A percentile compares a stretch with the other conserved stretches of the same genome.
phyloP scores from a whole-genome alignment of 257 asterid genomes.

The Solanum sitiens region DNA sequence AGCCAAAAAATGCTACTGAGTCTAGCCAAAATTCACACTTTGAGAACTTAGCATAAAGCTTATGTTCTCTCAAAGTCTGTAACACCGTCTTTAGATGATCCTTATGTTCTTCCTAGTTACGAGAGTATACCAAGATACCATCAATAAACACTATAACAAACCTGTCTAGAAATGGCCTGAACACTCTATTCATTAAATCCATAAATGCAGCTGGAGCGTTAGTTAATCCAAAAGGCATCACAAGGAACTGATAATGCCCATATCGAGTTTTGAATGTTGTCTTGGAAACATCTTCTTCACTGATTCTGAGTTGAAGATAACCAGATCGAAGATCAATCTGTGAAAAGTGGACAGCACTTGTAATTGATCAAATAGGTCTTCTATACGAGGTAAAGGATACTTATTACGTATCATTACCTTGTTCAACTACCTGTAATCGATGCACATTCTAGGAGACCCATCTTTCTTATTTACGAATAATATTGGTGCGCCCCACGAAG shows the following conservation, averaged over 20 bases:
- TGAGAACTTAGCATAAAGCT: neutral
- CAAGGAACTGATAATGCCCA: neutral
- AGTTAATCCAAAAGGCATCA: neutral
- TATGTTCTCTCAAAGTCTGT: neutral
- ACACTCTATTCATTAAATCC: neutral
- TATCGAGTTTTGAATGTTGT: neutral
- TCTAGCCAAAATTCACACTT: neutral
- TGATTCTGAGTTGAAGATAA: neutral
- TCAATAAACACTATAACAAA: neutral
- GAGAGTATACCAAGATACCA: neutral
- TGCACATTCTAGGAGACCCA: too few species aligned
- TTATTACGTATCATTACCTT: neutral
- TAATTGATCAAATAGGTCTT: too few species aligned
- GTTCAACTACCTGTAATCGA: too few species aligned
- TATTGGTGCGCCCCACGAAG: neutral
- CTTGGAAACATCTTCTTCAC: neutral
- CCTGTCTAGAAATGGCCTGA: rapidly evolving
- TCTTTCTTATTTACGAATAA: too few species aligned
- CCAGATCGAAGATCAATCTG: neutral
- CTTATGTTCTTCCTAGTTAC: too few species aligned
- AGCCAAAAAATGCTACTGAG: neutral
- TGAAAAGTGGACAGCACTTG: neutral
- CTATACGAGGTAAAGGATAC: neutral
- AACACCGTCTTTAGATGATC: neutral
- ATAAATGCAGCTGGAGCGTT: too few species aligned